A percentile compares a stretch with the other conserved stretches of the same genome.
phyloP scores from a whole-genome alignment of 2,329 filamentous ascomycete genomes.

The Penicillium brasilianum region DNA sequence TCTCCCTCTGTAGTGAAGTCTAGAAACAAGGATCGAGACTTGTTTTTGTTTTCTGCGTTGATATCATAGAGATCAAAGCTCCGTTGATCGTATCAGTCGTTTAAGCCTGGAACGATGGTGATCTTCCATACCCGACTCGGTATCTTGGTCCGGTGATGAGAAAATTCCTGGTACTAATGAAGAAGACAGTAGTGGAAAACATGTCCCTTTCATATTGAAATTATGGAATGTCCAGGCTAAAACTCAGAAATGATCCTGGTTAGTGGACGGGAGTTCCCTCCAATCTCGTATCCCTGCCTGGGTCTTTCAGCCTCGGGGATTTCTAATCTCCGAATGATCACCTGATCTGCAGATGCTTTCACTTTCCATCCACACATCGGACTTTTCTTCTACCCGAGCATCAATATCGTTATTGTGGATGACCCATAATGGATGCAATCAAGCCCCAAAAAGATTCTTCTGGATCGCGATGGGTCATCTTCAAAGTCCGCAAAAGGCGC shows the following conservation, averaged over 20 bases:
- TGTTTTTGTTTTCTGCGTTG: background rate
- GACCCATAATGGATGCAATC: background rate
- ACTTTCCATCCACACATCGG: background rate
- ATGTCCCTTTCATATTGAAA: background rate
- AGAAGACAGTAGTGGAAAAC: too few relatives aligned
- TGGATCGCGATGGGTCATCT: background rate
- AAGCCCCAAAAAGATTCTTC: background rate
- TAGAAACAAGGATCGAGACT: background rate
- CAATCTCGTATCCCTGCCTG: too few relatives aligned
- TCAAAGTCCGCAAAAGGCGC: background rate
- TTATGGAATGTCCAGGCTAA: background rate
- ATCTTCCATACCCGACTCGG: background rate
- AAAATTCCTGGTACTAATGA: background rate
- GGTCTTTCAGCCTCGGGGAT: background rate
- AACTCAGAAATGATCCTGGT: background rate
- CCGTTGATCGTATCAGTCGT: background rate
- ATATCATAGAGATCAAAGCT: slow-evolving; percentile 2
- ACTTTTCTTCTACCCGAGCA: background rate
- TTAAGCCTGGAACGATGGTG: background rate
- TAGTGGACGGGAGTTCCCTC: background rate
- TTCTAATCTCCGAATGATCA: background rate
- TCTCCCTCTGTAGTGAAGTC: background rate
- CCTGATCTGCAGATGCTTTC: too few relatives aligned
- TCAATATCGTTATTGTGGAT: background rate
- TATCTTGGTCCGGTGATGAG: background rate